These are phyloP conservation scores for Colletotrichum phormii DNA, from an alignment of 2,329 filamentous ascomycete species.

Conservation along the genomic window DNA sequence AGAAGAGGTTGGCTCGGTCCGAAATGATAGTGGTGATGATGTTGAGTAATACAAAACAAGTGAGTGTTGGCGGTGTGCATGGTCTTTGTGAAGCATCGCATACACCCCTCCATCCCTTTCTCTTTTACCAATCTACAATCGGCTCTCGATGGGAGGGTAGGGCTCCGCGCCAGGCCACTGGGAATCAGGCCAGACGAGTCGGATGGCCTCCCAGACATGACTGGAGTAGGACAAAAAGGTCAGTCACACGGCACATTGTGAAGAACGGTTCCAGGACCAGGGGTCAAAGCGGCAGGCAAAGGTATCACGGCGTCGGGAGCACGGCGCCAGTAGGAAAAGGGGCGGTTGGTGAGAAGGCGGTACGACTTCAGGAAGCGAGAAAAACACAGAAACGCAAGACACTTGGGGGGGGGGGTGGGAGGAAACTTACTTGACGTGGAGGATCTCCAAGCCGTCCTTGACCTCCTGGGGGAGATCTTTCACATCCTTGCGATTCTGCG, in stretches of 20 bases:
- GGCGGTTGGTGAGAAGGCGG: constrained; percentile 29
- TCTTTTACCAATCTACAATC: constrained; percentile 66
- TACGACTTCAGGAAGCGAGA: constrained; percentile 32
- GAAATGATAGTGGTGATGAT: not conserved
- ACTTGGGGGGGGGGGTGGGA: constrained; percentile 47
- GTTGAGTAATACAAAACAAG: constrained; percentile 16
- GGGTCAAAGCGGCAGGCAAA: constrained; percentile 5
- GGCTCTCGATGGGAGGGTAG: constrained; percentile 79
- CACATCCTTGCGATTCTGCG: constrained; percentile 91
- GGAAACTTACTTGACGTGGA: constrained; percentile 81
- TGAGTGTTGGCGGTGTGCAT: not conserved
- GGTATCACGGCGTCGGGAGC: constrained; percentile 36
- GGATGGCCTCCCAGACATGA: constrained; percentile 95
- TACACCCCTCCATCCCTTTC: not conserved
- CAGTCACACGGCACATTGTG: constrained; percentile 37
- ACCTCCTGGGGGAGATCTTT: constrained; percentile 93
- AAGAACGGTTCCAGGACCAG: constrained; percentile 28
- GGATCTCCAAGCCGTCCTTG: constrained; percentile 85
- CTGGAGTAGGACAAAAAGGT: constrained; percentile 53
- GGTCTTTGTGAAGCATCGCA: not conserved
- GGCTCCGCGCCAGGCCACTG: constrained; percentile 82
- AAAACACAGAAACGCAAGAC: constrained; percentile 47
- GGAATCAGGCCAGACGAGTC: constrained; percentile 89
- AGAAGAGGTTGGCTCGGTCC: not conserved
- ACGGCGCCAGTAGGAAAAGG: constrained; percentile 30